Evolutionary conservation across 2,329 filamentous ascomycete genomes (phyloP), one percentile per base, ranked within the genome.

Genomic region (Talaromyces pinophilus): DNA sequence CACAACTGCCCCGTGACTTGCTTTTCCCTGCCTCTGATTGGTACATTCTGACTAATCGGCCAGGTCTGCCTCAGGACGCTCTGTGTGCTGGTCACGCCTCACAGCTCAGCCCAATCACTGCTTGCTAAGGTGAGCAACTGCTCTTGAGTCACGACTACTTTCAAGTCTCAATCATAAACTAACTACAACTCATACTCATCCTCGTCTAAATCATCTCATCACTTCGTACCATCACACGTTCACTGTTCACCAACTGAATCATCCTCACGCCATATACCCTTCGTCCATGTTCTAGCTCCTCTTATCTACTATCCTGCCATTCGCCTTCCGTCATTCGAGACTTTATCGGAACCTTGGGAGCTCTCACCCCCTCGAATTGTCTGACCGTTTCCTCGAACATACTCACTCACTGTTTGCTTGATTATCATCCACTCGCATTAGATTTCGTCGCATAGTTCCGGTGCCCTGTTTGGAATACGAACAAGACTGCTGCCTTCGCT

Each of bases 271-370:
- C 35, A 42, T 54, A 42, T 40, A 54, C 46, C 33, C 30, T 22
- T 54, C 60, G 35, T 55, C 61, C 61, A 15, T 40, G 61, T 55
- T 63, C 61, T 63, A 63, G 48, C 33, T 63, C 35, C 61, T 55
- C 61, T 63, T 63, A 63, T 63, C 61, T 63, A 55, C 61, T 22
- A 52, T 52, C 35, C 61, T 63, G 61, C 61, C 7, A 63, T 63
- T 63, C 48, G 61, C 61, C 7, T 54, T 63, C 50, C 61, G 61
- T 55, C 61, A 55, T 55, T 63, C 61, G 48, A 63, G 48, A 55
- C 61, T 63, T 63, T 44, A 63, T 63, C 61, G 61, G 61, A 63
- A 63, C 61, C 61, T 63, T 63, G 60, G 61, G 61, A 63, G 61
- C 61, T 63, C 54, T 35, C 30, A 57, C 30, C 25, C 59, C 60